Percentiles rank a stretch among this genome's conserved stretches.
phyloP scores from a whole-genome alignment of 139 green algal species.

The Chlorella vulgaris region DNA sequence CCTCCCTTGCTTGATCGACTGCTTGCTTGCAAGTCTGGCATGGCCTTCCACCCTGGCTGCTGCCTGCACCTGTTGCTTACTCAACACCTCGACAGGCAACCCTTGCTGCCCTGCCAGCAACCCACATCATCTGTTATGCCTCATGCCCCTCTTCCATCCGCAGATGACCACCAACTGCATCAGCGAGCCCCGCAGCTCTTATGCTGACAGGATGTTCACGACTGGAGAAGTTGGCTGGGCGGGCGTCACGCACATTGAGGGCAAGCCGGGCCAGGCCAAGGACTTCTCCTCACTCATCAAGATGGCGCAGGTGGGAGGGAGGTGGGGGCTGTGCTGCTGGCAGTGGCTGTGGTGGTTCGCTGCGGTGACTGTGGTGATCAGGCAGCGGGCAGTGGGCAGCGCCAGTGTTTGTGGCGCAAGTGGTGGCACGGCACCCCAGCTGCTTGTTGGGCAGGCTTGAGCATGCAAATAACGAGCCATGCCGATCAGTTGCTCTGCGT shows the following conservation, averaged over 20 bases:
- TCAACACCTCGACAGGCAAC: no score
- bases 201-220: slow-evolving; percentile 72
- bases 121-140: not conserved
- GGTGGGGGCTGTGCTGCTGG: no score
- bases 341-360: no score
- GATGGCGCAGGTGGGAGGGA: slow-evolving; percentile 23
- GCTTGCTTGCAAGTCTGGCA: no score
- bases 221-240: slow-evolving; percentile 60
- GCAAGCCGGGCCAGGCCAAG: slow-evolving; percentile 19
- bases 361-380: no score
- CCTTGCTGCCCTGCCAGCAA: not conserved
- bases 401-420: no score
- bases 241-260: slow-evolving; percentile 27
- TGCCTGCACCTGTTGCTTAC: not conserved
- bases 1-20: no score
- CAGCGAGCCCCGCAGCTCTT: slow-evolving; percentile 56
- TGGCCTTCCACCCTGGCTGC: not conserved
- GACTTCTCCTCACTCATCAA: slow-evolving; percentile 45
- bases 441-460: no score
- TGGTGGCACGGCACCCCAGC: no score
- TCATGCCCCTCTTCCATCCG: not conserved
- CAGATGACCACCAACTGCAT: slow-evolving; percentile 83
- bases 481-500: no score
- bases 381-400: no score
- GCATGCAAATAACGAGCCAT: no score